Base-by-base conservation (phyloP, 148 eudicot species). In the Selenicereus undatus region DNA sequence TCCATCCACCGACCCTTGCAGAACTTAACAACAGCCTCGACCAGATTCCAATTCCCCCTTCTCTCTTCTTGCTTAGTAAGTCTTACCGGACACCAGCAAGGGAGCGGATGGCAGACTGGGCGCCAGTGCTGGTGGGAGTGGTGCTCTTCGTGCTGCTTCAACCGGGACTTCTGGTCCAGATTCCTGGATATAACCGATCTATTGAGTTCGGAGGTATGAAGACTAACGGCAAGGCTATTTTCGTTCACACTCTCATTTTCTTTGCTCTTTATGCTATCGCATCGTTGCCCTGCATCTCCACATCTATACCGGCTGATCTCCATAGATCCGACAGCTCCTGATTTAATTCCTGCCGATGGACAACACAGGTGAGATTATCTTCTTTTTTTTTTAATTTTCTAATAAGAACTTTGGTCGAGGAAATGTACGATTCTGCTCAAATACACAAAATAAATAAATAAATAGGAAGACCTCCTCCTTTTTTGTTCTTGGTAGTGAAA, bases 101-200 rank as follows among this genome's bases (percentile, higher is more conserved):
- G 5, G 60, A 60, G 13, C 17, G 26, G 16, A 88, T 90, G 93
- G 78, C 89, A 20, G 93, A 90, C 69, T 91, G 93, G 93, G 91
- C 90, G 22, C 91, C 93, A 79, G 91, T 91, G 66, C 75, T 91
- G 14, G 88, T 91, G 27, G 93, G 90, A 50, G 91, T 91, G 45
- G 89, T 91, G 32, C 83, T 91, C 50, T 91, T 91, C 83, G 85
- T 91, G 32, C 81, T 91, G 17, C 66, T 89, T 7, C 79, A 86
- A 70, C 91, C 93, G 78, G 93, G 93, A 18, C 85, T 89, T 62
- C 82, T 91, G 51, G 30, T 91, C 35, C 93, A 91, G 84, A 52
- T 89, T 1, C 93, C 93, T 7, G 93, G 93, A 5, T 80, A 83
- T 65, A 86, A 79, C 76, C 84, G 91, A 32, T 52, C 85, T 4